Evolutionary conservation across 1,139 yeast species (phyloP).

Genomic region (Geotrichum bryndzae): DNA sequence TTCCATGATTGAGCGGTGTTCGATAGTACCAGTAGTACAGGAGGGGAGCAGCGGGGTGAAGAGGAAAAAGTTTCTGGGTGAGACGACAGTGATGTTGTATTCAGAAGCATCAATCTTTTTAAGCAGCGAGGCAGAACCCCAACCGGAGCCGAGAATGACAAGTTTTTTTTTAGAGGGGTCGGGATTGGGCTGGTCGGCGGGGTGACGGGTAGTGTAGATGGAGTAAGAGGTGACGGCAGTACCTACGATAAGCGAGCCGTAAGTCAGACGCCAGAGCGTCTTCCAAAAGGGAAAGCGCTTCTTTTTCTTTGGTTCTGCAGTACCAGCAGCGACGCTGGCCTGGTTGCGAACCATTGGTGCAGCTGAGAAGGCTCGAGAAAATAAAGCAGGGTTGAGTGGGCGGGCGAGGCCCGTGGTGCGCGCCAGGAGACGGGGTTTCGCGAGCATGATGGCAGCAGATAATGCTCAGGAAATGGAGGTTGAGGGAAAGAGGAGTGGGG

Average conservation of each 20-base stretch:
- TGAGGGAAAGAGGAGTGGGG: background rate
- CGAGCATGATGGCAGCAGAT: background rate
- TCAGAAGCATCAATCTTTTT: slow-evolving; percentile 79
- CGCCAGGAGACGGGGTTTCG: background rate
- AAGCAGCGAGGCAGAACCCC: slow-evolving; percentile 58
- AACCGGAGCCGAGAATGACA: slow-evolving; percentile 87
- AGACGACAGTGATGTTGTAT: slow-evolving; percentile 82
- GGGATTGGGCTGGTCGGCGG: slow-evolving; percentile 34
- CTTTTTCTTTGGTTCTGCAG: slow-evolving; percentile 2
- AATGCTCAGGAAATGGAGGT: background rate
- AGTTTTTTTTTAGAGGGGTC: slow-evolving; percentile 72
- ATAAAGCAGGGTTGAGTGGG: background rate
- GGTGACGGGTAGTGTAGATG: slow-evolving; percentile 36
- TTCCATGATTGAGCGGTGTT: slow-evolving; percentile 81
- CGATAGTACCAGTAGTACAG: slow-evolving; percentile 90
- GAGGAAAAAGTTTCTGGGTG: slow-evolving; percentile 91
- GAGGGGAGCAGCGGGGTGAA: slow-evolving; percentile 93
- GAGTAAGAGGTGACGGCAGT: slow-evolving; percentile 32
- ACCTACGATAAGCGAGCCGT: slow-evolving; percentile 30
- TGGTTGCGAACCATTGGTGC: background rate
- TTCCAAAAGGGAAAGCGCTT: slow-evolving; percentile 23
- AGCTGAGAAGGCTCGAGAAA: background rate
- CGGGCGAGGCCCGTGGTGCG: background rate
- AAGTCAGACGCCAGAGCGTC: slow-evolving; percentile 33
- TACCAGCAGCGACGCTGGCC: background rate